Conservation (phyloP, 345 rosid species). For the Eucalyptus guilfoylei region DNA sequence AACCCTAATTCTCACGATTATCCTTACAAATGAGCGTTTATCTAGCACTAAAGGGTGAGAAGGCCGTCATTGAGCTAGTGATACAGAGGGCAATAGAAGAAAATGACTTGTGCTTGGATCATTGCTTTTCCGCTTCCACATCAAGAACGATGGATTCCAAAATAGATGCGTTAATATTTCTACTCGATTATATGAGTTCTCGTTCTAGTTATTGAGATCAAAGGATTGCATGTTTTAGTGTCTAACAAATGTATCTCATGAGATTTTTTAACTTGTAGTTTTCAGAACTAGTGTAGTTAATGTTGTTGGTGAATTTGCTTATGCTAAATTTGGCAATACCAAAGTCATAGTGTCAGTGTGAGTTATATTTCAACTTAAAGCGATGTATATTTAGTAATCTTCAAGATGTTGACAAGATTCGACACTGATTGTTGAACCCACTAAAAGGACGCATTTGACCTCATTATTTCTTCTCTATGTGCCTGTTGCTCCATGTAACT, state of each 20-base stretch:
- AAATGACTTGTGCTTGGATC: no score
- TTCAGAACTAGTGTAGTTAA: slow-evolving; percentile 70
- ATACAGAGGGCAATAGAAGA: no score
- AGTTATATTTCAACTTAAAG: slow-evolving; percentile 13
- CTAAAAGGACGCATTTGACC: neutral
- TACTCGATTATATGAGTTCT: no score
- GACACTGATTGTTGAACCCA: neutral
- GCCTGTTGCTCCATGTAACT: neutral
- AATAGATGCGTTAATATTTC: no score
- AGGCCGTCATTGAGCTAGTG: no score
- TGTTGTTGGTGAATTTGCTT: slow-evolving; percentile 85
- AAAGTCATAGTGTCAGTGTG: slow-evolving; percentile 94
- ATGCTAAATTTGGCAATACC: slow-evolving; percentile 86
- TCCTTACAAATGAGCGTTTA: no score
- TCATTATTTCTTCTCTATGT: neutral
- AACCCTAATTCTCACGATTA: no score
- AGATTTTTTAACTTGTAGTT: slow-evolving; percentile 21
- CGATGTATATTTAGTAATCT: neutral
- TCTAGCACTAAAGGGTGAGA: no score
- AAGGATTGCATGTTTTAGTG: no score
- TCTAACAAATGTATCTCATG: neutral
- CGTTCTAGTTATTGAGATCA: no score
- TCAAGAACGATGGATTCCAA: no score
- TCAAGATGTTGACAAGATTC: neutral
- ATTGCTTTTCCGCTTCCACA: no score